Percentiles rank a stretch among this genome's conserved stretches.
Conservation (phyloP, 345 rosid species). For the Melaleuca quinquenervia region DNA sequence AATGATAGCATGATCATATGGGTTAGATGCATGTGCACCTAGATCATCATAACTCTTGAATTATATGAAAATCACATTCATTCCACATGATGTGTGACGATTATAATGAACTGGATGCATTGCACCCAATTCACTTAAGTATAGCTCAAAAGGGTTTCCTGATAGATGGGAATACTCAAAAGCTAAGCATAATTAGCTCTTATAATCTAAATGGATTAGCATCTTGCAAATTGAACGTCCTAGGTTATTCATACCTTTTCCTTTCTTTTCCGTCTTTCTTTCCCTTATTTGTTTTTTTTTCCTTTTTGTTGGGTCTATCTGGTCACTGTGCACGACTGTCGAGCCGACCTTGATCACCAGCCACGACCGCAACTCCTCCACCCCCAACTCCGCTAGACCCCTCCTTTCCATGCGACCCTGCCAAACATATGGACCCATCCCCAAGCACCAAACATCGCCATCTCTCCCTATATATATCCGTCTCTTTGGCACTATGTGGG, state of each 20-base stretch:
- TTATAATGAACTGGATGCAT: neutral
- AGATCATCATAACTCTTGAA: neutral
- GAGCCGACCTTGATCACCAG: neutral
- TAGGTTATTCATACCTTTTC: neutral
- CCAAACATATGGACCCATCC: neutral
- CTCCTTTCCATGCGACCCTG: neutral
- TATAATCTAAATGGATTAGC: neutral
- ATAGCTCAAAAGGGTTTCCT: neutral
- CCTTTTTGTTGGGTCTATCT: neutral
- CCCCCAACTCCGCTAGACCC: neutral
- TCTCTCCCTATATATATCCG: neutral
- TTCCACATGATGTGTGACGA: neutral
- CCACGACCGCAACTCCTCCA: neutral
- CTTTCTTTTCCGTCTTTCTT: neutral
- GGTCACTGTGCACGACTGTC: neutral
- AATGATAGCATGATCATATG: neutral
- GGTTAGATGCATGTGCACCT: neutral
- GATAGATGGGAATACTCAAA: neutral
- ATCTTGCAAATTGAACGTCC: neutral
- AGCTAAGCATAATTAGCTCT: neutral
- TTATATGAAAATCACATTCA: neutral
- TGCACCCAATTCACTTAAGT: neutral
- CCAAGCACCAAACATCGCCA: neutral
- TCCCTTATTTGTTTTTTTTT: neutral
- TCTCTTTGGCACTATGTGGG: neutral